Percentiles rank a stretch among this genome's conserved stretches.
These are phyloP conservation scores for Sporothrix luriei DNA, from an alignment of 2,329 filamentous ascomycete species.

Conservation along the genomic window DNA sequence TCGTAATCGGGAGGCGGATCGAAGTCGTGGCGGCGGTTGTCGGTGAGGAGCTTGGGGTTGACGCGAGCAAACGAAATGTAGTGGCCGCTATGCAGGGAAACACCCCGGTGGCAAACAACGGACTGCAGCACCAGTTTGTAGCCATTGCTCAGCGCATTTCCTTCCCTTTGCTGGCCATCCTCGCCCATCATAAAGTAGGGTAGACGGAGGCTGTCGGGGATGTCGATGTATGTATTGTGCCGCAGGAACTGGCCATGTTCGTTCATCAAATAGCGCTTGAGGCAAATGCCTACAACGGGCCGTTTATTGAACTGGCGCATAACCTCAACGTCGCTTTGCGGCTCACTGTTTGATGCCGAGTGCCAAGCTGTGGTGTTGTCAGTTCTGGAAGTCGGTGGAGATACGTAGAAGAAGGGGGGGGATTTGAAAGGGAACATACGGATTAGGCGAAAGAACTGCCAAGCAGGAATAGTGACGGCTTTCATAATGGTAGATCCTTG, in stretches of 20 bases:
- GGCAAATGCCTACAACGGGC: conserved; percentile 86
- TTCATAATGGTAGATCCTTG: conserved; percentile 62
- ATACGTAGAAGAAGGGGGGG: background rate
- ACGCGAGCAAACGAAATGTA: conserved; percentile 86
- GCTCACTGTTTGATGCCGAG: conserved; percentile 59
- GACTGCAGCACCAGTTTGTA: conserved; percentile 93
- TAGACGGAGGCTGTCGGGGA: conserved; percentile 76
- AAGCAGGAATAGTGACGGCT: conserved; percentile 92
- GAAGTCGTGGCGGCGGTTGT: conserved; percentile 58
- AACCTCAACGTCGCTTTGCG: conserved; percentile 72
- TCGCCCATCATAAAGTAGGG: conserved; percentile 85
- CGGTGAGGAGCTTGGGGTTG: conserved; percentile 62
- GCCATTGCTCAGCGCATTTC: conserved; percentile 73
- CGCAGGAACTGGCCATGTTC: conserved; percentile 68
- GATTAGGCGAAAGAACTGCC: conserved; percentile 94
- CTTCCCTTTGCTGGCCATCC: conserved; percentile 63
- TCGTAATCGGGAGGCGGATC: conserved; percentile 67
- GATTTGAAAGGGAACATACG: conserved; percentile 58
- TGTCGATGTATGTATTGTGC: conserved; percentile 84
- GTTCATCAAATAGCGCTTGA: conserved; percentile 85
- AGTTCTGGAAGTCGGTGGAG: conserved; percentile 37
- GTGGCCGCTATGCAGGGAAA: conserved; percentile 83
- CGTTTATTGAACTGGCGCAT: conserved; percentile 84
- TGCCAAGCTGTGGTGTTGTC: conserved; percentile 72
- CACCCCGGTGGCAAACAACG: conserved; percentile 87